Percentiles rank a stretch among this genome's conserved stretches.
These are phyloP conservation scores for Arthrocladium fulminans DNA, from an alignment of 2,329 filamentous ascomycete genomes.

Conservation along the genomic window DNA sequence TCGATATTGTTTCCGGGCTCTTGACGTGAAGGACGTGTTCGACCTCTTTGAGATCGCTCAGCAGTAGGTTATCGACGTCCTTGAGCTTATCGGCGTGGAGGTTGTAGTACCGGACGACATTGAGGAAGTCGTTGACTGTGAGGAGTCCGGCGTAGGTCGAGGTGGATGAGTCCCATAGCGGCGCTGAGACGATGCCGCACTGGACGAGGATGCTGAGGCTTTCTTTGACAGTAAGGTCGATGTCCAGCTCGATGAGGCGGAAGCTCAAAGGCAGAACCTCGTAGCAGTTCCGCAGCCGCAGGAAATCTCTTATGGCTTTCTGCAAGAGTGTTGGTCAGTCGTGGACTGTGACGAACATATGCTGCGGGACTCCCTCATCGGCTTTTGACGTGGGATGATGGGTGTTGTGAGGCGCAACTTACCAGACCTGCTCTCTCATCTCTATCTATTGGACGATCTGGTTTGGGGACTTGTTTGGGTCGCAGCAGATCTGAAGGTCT, in stretches of 20 bases:
- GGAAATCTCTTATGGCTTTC: constrained; percentile 88
- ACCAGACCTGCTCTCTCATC: constrained; percentile 44
- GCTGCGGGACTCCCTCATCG: neutral
- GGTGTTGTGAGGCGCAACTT: constrained; percentile 18
- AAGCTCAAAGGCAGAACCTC: constrained; percentile 95
- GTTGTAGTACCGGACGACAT: constrained; percentile 98
- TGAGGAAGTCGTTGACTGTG: constrained; percentile 95
- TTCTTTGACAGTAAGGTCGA: constrained; percentile 89
- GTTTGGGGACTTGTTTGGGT: constrained; percentile 30
- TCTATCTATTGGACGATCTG: constrained; percentile 39
- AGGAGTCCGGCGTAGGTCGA: constrained; percentile 90
- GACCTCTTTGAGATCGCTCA: constrained; percentile 92
- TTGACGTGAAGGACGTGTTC: constrained; percentile 86
- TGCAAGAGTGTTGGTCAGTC: constrained; percentile 32
- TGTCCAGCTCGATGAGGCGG: constrained; percentile 91
- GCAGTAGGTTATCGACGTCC: constrained; percentile 84
- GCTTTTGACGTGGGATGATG: neutral
- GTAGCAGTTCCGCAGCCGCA: constrained; percentile 93
- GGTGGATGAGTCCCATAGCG: constrained; percentile 88
- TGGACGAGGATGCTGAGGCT: constrained; percentile 91
- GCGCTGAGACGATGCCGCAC: constrained; percentile 95
- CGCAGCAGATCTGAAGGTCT: constrained; percentile 42
- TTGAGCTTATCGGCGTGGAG: constrained; percentile 85
- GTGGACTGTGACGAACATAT: neutral
- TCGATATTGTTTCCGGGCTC: constrained; percentile 91